Evolutionary conservation across 441 rosid species (phyloP).

Genomic region (Euphorbia celastroides): DNA sequence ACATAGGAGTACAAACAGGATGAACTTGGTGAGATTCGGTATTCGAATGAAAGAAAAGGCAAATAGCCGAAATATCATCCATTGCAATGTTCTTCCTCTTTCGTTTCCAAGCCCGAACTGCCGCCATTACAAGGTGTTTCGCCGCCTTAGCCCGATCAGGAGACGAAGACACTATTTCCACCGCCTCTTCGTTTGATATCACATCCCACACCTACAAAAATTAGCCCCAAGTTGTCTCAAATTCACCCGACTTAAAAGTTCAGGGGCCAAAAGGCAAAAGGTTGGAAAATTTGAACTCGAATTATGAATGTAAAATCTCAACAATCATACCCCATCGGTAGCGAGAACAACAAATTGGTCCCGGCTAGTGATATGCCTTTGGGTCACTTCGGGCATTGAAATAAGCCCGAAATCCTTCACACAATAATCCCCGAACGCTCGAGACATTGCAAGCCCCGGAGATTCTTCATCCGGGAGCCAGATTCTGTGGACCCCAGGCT

Average conservation of each 20-base stretch:
- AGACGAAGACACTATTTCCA: conserved; percentile 53
- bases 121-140: conserved; percentile 53
- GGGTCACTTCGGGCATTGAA: conserved; percentile 83
- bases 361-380: conserved; percentile 50
- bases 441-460: conserved; percentile 90
- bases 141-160: conserved; percentile 61
- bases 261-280: no score
- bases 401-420: conserved; percentile 68
- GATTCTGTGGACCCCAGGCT: conserved; percentile 86
- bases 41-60: conserved; percentile 73
- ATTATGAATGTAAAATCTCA: not conserved
- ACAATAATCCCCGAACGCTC: conserved; percentile 95
- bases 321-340: conserved; percentile 71
- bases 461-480: conserved; percentile 77
- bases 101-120: conserved; percentile 58
- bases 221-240: not conserved
- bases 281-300: no score
- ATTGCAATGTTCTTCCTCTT: conserved; percentile 71
- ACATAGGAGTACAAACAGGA: conserved; percentile 23
- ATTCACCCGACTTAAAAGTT: no score
- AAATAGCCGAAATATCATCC: conserved; percentile 95
- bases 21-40: conserved; percentile 23
- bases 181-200: conserved; percentile 77
- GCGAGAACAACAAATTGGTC: conserved; percentile 86
- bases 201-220: conserved; percentile 88